These are phyloP conservation scores for Diospyros lotus DNA, from an alignment of 148 eudicot species.

Conservation along the genomic window DNA sequence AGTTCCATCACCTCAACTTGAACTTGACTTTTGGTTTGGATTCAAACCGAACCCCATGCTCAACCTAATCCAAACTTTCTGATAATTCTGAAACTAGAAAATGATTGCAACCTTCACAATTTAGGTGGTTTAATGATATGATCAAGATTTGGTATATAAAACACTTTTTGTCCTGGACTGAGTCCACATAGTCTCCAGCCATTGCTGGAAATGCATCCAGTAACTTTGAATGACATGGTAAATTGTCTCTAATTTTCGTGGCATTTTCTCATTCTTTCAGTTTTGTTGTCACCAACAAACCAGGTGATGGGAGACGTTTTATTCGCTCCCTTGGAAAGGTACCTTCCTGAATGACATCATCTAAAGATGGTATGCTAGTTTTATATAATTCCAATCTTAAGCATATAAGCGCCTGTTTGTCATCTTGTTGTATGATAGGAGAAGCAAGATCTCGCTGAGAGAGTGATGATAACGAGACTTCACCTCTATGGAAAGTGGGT, in stretches of 20 bases:
- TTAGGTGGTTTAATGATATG: neutral
- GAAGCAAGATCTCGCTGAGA: slow-evolving; percentile 82
- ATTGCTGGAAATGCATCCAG: neutral
- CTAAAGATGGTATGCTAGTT: neutral
- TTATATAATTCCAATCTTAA: neutral
- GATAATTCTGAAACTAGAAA: neutral
- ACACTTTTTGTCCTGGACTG: neutral
- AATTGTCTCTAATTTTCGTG: neutral
- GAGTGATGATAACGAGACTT: slow-evolving; percentile 92
- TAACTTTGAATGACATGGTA: neutral
- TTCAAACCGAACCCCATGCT: neutral
- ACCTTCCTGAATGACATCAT: neutral
- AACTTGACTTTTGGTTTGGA: no score
- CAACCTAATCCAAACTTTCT: neutral
- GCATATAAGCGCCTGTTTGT: neutral
- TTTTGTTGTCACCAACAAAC: slow-evolving; percentile 63
- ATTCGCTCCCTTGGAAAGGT: slow-evolving; percentile 81
- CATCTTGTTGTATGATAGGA: slow-evolving; percentile 42
- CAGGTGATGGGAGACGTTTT: slow-evolving; percentile 71
- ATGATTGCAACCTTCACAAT: neutral
- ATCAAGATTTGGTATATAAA: neutral
- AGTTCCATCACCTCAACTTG: no score
- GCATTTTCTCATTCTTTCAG: slow-evolving; percentile 28
- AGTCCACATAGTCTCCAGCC: neutral
- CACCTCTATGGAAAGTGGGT: slow-evolving; percentile 91